Conservation (phyloP, 2,329 filamentous ascomycete species). For the Anisogramma anomala region DNA sequence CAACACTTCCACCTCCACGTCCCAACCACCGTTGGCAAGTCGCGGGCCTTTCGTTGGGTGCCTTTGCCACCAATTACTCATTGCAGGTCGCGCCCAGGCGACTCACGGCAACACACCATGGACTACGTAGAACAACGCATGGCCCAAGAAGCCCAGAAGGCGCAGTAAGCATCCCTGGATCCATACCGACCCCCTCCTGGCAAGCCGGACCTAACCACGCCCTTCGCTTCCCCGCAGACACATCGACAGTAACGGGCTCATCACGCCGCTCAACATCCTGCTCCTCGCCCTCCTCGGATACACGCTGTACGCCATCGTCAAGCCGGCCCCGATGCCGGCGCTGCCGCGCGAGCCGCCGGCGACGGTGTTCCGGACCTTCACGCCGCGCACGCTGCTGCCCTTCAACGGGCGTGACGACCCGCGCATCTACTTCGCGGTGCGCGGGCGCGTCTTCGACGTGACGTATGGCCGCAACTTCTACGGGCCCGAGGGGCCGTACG, state of each 20-base stretch:
- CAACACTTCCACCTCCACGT: no score
- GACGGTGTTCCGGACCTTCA: conserved; percentile 57
- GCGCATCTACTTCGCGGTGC: conserved; percentile 84
- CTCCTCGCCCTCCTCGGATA: conserved; percentile 45
- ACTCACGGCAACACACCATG: conserved; percentile 32
- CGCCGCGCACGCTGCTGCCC: conserved; percentile 67
- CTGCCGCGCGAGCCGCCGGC: conserved; percentile 44
- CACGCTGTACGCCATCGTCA: conserved; percentile 45
- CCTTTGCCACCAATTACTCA: no score
- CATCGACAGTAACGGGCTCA: conserved; percentile 29
- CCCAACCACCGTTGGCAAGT: no score
- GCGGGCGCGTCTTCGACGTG: conserved; percentile 86
- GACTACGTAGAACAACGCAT: conserved; percentile 48
- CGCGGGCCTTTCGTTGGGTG: no score
- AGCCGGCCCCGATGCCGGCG: conserved; percentile 33
- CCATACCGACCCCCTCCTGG: not conserved
- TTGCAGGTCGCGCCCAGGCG: not conserved
- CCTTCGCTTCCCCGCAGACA: conserved; percentile 3
- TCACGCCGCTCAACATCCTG: conserved; percentile 53
- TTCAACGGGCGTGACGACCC: conserved; percentile 65
- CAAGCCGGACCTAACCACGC: conserved; percentile 7
- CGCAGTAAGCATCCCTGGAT: conserved; percentile 11
- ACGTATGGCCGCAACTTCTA: conserved; percentile 83
- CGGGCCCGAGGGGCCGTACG: conserved; percentile 86
- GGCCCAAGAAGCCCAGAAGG: conserved; percentile 39